These are phyloP conservation scores for Saccharomyces eubayanus DNA, from an alignment of 805 yeast genomes.

Conservation along the genomic window DNA sequence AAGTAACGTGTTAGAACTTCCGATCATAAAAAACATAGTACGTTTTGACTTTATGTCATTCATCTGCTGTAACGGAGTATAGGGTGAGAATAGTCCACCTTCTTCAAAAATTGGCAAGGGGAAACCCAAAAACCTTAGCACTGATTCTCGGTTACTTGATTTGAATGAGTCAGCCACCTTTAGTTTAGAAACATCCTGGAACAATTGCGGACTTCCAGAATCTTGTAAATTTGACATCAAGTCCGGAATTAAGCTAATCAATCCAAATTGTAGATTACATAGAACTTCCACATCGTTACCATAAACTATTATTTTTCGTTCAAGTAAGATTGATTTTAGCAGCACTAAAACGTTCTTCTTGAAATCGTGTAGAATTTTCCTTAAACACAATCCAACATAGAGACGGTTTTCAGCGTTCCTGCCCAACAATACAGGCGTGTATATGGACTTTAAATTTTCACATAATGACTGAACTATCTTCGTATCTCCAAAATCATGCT, in stretches of 20 bases:
- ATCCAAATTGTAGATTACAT: conserved; percentile 74
- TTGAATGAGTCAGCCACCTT: conserved; percentile 56
- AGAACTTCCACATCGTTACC: conserved; percentile 72
- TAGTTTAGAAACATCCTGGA: conserved; percentile 44
- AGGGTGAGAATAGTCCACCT: conserved; percentile 87
- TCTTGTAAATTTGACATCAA: conserved; percentile 63
- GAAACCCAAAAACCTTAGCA: conserved; percentile 73
- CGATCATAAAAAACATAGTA: conserved; percentile 63
- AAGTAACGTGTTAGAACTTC: conserved; percentile 80
- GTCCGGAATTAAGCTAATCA: conserved; percentile 78
- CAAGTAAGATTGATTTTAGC: conserved; percentile 70
- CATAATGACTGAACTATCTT: conserved; percentile 60
- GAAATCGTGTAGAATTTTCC: conserved; percentile 53
- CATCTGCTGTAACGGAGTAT: conserved; percentile 87
- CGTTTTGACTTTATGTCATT: conserved; percentile 54
- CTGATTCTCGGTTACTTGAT: conserved; percentile 69
- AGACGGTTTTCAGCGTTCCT: conserved; percentile 46
- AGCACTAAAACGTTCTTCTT: conserved; percentile 53
- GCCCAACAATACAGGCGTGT: conserved; percentile 24
- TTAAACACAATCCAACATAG: conserved; percentile 65
- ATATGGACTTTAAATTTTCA: conserved; percentile 49
- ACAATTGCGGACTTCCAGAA: conserved; percentile 69
- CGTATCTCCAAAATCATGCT: conserved; percentile 65
- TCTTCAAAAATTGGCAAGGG: conserved; percentile 80
- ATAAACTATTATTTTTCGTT: conserved; percentile 64